A percentile compares a stretch with the other conserved stretches of the same genome.
phyloP scores from a whole-genome alignment of 352 stramenopile species.

The Blastocystis sp. region DNA sequence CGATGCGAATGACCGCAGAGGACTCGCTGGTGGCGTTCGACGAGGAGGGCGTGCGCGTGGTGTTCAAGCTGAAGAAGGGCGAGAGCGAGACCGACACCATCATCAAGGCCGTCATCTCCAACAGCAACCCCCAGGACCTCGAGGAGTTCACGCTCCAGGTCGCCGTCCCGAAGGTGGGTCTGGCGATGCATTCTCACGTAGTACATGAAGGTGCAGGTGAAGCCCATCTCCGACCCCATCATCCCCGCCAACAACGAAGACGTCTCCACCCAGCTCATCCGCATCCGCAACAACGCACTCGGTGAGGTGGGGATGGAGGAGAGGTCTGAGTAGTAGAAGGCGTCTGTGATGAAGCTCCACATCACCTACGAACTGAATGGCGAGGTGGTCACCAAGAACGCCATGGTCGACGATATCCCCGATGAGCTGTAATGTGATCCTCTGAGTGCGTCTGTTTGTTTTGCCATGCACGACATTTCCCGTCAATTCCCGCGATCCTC shows the following conservation, averaged over 20 bases:
- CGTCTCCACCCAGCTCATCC: slow-evolving; percentile 46
- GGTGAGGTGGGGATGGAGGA: neutral
- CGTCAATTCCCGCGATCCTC: neutral
- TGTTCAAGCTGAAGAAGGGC: slow-evolving; percentile 50
- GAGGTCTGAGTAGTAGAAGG: slow-evolving; percentile 19
- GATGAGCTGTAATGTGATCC: neutral
- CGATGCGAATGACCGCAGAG: too few relatives aligned
- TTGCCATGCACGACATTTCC: too few relatives aligned
- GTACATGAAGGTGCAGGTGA: slow-evolving; percentile 55
- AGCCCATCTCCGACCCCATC: slow-evolving; percentile 35
- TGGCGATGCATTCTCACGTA: neutral
- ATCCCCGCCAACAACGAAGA: slow-evolving; percentile 28
- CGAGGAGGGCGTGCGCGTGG: slow-evolving; percentile 23
- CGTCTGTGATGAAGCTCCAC: slow-evolving; percentile 18
- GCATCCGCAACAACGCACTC: slow-evolving; percentile 16
- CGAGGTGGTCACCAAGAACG: slow-evolving; percentile 14
- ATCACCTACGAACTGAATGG: slow-evolving; percentile 44
- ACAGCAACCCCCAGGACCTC: neutral
- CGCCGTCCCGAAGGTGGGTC: neutral
- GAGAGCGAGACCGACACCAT: slow-evolving; percentile 1
- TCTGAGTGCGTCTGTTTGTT: neutral
- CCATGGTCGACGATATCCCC: slow-evolving; percentile 20
- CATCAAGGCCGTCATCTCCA: slow-evolving; percentile 47
- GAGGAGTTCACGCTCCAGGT: slow-evolving; percentile 41
- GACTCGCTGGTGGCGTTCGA: slow-evolving; percentile 8